phyloP scores from a whole-genome alignment of 306 rosid genomes.

The Fragaria ananassa region DNA sequence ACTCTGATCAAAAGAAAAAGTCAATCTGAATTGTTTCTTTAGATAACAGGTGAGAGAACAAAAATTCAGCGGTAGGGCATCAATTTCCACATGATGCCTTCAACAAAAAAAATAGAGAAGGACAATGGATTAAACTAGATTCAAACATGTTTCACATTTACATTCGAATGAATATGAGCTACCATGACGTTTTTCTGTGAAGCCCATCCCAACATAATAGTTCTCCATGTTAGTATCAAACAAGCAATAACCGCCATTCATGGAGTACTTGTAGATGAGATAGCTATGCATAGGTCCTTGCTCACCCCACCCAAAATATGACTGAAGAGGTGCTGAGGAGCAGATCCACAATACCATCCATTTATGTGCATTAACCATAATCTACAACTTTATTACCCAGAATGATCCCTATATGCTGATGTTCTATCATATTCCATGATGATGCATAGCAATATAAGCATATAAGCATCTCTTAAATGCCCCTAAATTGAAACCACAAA shows the following conservation, averaged over 20 bases:
- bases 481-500: not conserved
- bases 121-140: too few species aligned
- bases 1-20: too few species aligned
- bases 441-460: not conserved
- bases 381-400: not conserved
- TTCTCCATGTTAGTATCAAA: not conserved
- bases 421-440: not conserved
- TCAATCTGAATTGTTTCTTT: too few species aligned
- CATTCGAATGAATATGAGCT: not conserved
- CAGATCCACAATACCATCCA: not conserved
- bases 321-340: not conserved
- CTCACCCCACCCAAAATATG: not conserved
- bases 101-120: not conserved
- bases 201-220: not conserved
- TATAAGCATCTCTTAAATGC: not conserved
- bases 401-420: not conserved
- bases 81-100: not conserved
- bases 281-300: not conserved
- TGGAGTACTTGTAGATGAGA: not conserved
- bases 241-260: not conserved
- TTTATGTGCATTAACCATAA: not conserved
- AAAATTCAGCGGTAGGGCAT: too few species aligned
- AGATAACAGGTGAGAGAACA: too few species aligned
- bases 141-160: too few species aligned
- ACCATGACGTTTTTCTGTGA: not conserved